phyloP scores from a whole-genome alignment of 139 green algal genomes.

The Volvox africanus region DNA sequence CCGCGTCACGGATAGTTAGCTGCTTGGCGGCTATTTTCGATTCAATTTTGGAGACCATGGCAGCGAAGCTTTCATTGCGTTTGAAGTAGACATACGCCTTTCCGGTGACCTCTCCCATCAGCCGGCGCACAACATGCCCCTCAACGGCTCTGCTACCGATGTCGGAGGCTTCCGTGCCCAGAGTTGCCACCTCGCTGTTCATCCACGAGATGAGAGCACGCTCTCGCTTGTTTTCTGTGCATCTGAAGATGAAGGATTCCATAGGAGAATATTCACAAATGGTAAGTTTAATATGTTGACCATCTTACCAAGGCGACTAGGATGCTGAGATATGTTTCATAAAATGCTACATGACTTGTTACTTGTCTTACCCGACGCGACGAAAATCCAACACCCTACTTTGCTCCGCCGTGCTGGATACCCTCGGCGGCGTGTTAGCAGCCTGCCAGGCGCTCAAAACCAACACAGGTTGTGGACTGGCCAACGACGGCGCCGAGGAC shows the following conservation, averaged over 20 bases:
- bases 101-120: conserved; percentile 34
- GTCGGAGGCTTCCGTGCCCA: background rate
- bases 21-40: conserved; percentile 25
- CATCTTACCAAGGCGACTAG: background rate
- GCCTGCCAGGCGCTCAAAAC: background rate
- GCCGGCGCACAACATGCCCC: background rate
- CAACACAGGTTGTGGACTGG: background rate
- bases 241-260: background rate
- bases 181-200: conserved; percentile 28
- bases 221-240: conserved; percentile 26
- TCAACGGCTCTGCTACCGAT: background rate
- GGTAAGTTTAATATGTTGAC: too few relatives aligned
- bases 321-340: background rate
- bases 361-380: conserved; percentile 14
- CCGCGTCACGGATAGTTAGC: conserved; percentile 15
- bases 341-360: background rate
- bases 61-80: conserved; percentile 25
- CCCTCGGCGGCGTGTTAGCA: background rate
- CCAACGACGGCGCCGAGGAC: background rate
- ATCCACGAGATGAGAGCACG: conserved; percentile 32
- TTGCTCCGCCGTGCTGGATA: background rate
- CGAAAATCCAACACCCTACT: conserved; percentile 12
- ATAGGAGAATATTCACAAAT: too few relatives aligned
- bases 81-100: conserved; percentile 33
- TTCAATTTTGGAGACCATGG: conserved; percentile 12